Evolutionary conservation across 2,329 filamentous ascomycete genomes (phyloP), one percentile per base, ranked within the genome.

Genomic region (Alternaria ethzedia): DNA sequence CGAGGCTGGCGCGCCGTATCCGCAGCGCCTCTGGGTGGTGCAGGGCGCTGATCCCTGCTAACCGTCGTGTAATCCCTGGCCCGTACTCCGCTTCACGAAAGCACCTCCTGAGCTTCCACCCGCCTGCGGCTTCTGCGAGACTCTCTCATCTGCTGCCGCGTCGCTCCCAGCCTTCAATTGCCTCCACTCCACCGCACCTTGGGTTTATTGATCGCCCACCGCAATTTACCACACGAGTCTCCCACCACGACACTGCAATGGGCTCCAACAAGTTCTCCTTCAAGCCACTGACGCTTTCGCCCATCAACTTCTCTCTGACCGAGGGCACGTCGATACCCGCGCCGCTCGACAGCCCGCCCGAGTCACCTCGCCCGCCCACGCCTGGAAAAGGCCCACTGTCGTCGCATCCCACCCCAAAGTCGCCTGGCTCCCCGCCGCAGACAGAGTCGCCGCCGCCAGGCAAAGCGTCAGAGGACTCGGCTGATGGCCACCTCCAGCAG

Each of bases 251-350:
- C 26, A 45, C 32, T 44, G 26, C 54, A 56, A 79, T 79, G 76
- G 66, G 72, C 30, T 64, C 51, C 49, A 64, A 61, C 63, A 79
- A 77, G 59, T 65, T 65, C 59, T 59, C 60, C 10, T 79, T 75
- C 72, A 75, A 78, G 68, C 77, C 77, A 59, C 70, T 79, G 59
- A 78, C 77, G 52, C 70, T 80, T 30, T 70, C 72, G 36, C 79
- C 79, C 54, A 76, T 81, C 72, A 77, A 80, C 68, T 80, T 81
- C 75, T 81, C 79, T 49, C 76, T 81, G 58, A 82, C 80, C 36
- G 79, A 80, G 47, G 80, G 80, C 61, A 81, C 80, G 52, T 74
- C 76, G 57, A 81, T 81, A 67, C 80, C 79, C 41, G 78, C 80
- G 30, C 80, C 80, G 50, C 78, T 67, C 61, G 79, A 80, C 64